Evolutionary conservation across 768 basidiomycete species (phyloP), one percentile per base, ranked within the genome.

Genomic region (Psilocybe subaeruginosa): DNA sequence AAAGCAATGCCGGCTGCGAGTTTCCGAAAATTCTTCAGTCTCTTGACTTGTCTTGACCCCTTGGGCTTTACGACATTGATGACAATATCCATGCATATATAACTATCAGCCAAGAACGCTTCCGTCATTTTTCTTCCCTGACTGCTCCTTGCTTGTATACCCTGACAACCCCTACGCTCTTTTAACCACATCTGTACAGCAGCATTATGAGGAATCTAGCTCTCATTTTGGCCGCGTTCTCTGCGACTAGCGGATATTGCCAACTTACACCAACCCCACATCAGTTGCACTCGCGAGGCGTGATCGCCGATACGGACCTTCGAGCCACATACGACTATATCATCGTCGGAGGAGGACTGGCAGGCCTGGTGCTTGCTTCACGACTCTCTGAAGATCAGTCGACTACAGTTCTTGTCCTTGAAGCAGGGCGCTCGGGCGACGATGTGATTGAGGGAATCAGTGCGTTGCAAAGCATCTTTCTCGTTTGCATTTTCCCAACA

Each of bases 371-470:
- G 43, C 67, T 81, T 41, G 74, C 77, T 5, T 60, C 73, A 11
- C 68, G 77, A 19, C 66, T 81, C 5, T 72, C 77, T 2, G 78
- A 76, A 45, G 69, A 75, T 41, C 37, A 66, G 2, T 68, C 64
- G 8, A 72, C 68, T 23, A 74, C 71, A 7, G 78, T 80, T 31
- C 68, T 80, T 6, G 74, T 81, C 7, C 62, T 80, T 8, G 79
- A 79, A 62, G 76, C 76, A n/a, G 78, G 78, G 8, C 64, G 67
- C 50, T 65, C 70, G 17, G 76, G 73, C 16, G 73, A 75, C 56
- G 70, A 63, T 17, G 69, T 74, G 8, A 62, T 70, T 14, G 66
- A 64, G 23, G 66, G 66, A 39, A 72, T 76, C 60, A 69, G 77
- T 76, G 29, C 62, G 74, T 62, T 16, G 14, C n/a, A 12, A 12